Evolutionary conservation across 768 basidiomycete genomes (phyloP), one percentile per base, ranked within the genome.

Genomic region (Amanita rimosa): DNA sequence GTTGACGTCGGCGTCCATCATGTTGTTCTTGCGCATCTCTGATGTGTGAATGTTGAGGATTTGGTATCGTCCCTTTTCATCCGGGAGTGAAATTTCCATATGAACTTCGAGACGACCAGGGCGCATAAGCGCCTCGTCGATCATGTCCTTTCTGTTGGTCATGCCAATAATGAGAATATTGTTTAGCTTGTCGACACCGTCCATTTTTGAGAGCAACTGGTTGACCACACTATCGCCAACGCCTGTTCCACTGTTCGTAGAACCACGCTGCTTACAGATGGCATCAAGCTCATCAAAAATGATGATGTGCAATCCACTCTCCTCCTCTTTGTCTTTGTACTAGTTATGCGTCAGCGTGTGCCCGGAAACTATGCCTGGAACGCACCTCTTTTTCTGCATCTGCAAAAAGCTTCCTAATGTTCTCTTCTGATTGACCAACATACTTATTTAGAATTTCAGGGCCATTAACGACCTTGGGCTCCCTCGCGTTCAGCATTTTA

Each of bases 181-280:
- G 72, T 99, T 98, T 27, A 99, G 72, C 68, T 91, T 87, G 62
- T 99, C 96, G 9, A 99, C 95, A 71, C 96, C 96, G 56, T 99
- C 96, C 93, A 99, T 95, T 92, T 99, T 99, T 21, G 96, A 95
- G 13, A 99, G 74, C 42, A 99, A 77, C 67, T 99, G 96, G 65
- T 98, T 99, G 64, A 99, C 96, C 16, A 98, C 89, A 16, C 85
- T 97, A 64, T 99, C 96, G n/a, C 93, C 95, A 4, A 99, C 96
- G 40, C 96, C 96, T 7, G 96, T 98, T 2, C 94, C 91, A 50
- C 72, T 81, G 58, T 81, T 84, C 1, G 84, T 88, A 6, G 90
- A 89, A 4, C 96, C 96, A 76, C 96, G 85, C 58, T 98, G 96
- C 63, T 97, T 99, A 75, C 93, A 97, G 55, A 99, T 89, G 13